Percentiles rank a stretch among this genome's conserved stretches.
These are phyloP conservation scores for Trypanosoma theileri DNA, from an alignment of 208 protist species.

Conservation along the genomic window DNA sequence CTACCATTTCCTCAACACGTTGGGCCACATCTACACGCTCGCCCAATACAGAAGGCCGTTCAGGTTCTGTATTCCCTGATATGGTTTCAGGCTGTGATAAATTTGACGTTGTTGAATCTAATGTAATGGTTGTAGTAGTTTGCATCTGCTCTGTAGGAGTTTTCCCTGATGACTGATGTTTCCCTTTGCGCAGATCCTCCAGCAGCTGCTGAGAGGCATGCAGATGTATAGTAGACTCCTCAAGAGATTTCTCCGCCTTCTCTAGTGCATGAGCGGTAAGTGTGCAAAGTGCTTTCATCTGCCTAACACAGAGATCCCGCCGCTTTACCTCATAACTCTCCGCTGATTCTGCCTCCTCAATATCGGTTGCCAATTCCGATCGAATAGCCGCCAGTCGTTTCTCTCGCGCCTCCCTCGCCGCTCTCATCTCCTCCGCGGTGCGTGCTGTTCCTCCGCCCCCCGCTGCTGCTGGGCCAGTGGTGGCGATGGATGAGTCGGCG, in stretches of 20 bases:
- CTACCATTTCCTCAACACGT: constrained; percentile 19
- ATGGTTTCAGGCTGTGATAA: too few relatives aligned
- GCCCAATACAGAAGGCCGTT: not conserved
- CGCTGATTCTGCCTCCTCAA: constrained; percentile 23
- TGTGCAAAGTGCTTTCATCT: constrained; percentile 60
- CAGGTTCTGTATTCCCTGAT: not conserved
- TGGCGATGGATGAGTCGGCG: not conserved
- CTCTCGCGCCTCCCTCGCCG: constrained; percentile 32
- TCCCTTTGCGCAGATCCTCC: constrained; percentile 6
- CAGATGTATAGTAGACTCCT: constrained; percentile 22
- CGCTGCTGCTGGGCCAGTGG: not conserved
- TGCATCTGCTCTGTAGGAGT: too few relatives aligned
- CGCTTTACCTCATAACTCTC: constrained; percentile 41
- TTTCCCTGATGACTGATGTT: not conserved
- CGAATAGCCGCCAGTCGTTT: constrained; percentile 47
- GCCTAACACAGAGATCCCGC: constrained; percentile 58
- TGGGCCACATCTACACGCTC: constrained; percentile 1
- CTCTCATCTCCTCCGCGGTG: constrained; percentile 23
- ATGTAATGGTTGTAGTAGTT: too few relatives aligned
- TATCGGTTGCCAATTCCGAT: constrained; percentile 35
- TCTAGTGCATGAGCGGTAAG: constrained; percentile 43
- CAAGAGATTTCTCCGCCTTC: constrained; percentile 37
- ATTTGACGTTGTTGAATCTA: too few relatives aligned
- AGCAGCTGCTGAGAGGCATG: constrained; percentile 8
- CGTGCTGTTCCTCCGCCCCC: constrained; percentile 17